Conservation (phyloP, 2,329 filamentous ascomycete genomes). For the Fusarium sp. region DNA sequence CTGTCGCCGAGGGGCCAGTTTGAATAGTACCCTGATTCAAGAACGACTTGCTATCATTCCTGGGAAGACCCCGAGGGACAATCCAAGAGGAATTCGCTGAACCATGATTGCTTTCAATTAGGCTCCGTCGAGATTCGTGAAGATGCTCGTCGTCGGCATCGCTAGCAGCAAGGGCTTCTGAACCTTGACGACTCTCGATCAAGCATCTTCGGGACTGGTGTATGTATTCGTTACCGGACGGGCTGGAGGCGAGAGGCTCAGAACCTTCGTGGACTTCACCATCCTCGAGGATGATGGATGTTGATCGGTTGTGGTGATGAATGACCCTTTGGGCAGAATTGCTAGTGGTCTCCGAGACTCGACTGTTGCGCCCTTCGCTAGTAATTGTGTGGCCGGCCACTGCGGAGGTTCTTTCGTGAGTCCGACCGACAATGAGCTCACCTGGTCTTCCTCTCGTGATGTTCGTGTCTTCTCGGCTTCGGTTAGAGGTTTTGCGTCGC, state of each 20-base stretch:
- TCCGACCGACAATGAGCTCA: not conserved
- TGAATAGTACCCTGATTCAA: too few relatives aligned
- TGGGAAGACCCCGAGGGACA: not conserved
- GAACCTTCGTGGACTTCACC: not conserved
- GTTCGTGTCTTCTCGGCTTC: rapidly evolving
- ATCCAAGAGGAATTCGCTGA: not conserved
- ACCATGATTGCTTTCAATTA: not conserved
- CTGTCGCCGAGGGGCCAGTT: not conserved
- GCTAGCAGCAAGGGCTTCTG: not conserved
- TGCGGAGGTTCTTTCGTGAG: too few relatives aligned
- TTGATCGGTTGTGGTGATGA: not conserved
- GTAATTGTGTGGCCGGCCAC: not conserved
- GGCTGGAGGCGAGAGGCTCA: too few relatives aligned
- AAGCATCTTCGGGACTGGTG: not conserved
- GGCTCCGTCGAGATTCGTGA: not conserved
- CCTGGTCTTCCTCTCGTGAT: rapidly evolving
- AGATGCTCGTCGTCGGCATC: not conserved
- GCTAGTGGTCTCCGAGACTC: not conserved
- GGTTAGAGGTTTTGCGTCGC: rapidly evolving
- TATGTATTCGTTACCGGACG: not conserved
- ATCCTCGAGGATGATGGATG: not conserved
- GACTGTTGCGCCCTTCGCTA: not conserved
- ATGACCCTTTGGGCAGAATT: too few relatives aligned
- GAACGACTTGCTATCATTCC: not conserved
- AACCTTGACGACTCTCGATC: not conserved